Evolutionary conservation across 1,284 basidiomycete species (phyloP), one percentile per base, ranked within the genome.

Genomic region (Coriolopsis trogii): DNA sequence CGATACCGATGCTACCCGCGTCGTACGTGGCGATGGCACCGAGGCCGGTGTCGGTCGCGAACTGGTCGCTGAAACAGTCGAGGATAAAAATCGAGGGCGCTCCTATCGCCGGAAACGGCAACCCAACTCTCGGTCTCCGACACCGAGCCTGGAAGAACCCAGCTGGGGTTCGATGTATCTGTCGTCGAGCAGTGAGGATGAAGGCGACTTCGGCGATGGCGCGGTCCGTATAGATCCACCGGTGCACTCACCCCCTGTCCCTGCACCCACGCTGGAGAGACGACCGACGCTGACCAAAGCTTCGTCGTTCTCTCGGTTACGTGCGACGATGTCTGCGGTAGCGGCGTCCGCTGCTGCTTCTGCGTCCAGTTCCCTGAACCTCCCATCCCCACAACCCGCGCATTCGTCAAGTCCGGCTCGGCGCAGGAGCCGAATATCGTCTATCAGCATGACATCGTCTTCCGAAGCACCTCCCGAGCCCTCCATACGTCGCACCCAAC

Each of bases 21-120:
- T 89, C 33, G 86, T 90, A 21, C 71, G 81, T 43, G 85, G 85
- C 25, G 86, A 89, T 63, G 88, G 86, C 20, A 75, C 76, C 6
- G 78, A 79, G 63, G 77, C 70, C 9, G 67, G 66, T 21, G 64
- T 69, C 28, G 75, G 60, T 24, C 61, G 61, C 12, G 63, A 66
- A 36, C 53, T 59, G 2, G 56, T 65, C 21, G 39, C 40, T 3
- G 43, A 50, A 18, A 28, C 45, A 13, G n/a, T 33, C 4, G 34
- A 41, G 25, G 29, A 25, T 16, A 20, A 33, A 7, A 40, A 42
- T 9, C 41, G 53, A 12, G 24, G 46, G 3, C 41, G 34, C 15
- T 48, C 54, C 15, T 58, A 58, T 41, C 53, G 49, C n/a, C 39
- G 39, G n/a, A 46, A 43, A 13, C 50, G 31, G 2, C 49, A 39